Base-by-base conservation (phyloP, 192 early-diverging fungal genomes). In the Coemansia pectinata region DNA sequence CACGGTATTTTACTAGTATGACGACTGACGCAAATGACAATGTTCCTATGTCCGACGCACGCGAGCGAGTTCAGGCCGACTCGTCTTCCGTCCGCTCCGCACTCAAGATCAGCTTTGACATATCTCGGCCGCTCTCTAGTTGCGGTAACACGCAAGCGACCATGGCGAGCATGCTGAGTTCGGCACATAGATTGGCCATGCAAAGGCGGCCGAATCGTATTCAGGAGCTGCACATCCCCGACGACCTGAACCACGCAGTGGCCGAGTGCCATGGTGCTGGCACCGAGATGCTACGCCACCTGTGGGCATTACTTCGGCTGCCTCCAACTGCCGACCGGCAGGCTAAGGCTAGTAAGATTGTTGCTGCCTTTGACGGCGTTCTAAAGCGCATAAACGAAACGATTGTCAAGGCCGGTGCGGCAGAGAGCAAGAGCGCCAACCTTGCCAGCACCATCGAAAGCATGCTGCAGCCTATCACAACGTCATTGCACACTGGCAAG, bases 1-100 rank as follows among this genome's bases (percentile, higher is more conserved):
- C 85, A 34, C 79, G 88, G 14, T 94, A 95, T 64, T 92, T 95
- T 77, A 88, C 92, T 57, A 93, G 88, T 72, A 89, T 76, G 57
- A 44, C 63, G 6, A 69, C 89, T 48, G 84, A 76, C 4, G 48
- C 38, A 2, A 25, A 53, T 11, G 36, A 42, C 25, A 42, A 25
- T 11, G n/a, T 6, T 9, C 39, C n/a, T 6, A 12, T 19, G 5
- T 14, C 36, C 0, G 66, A 69, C 14, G 14, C 42, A 1, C 57
- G 57, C 5, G 33, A 50, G 12, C 7, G 17, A 15, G 50, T 33
- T 1, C 61, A 31, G 8, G 58, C 39, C 14, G 61, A 70, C 41
- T 29, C 61, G 2, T 41, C 61, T 0, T 52, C 67, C 25, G 48
- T 67, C 9, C 68, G 44, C 12, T 55, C 65, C 0, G 65, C 66